phyloP scores from a whole-genome alignment of 2,329 filamentous ascomycete genomes.

The Mycosphaerella sp. region DNA sequence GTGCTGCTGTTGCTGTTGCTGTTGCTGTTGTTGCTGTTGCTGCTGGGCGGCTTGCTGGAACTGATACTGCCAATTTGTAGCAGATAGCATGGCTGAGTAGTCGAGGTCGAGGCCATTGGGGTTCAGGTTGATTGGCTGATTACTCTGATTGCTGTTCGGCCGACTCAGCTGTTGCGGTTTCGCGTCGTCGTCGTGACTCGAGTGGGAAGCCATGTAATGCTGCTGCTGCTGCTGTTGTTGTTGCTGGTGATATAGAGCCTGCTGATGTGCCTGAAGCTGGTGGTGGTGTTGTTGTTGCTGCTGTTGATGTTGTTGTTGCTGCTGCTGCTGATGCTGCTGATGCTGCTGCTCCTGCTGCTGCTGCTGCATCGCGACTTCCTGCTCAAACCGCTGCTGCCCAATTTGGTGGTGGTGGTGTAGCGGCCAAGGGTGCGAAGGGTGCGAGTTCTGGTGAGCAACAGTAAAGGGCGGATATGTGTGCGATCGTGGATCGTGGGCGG shows the following conservation, averaged over 20 bases:
- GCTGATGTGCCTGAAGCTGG: constrained; percentile 9
- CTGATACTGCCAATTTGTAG: constrained; percentile 41
- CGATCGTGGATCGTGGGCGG: constrained; percentile 27
- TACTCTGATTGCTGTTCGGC: constrained; percentile 30
- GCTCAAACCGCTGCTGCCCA: constrained; percentile 16
- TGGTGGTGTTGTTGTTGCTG: constrained; percentile 12
- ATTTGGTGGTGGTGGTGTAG: constrained; percentile 10
- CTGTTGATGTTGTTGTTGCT: constrained; percentile 17
- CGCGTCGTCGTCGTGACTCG: constrained; percentile 22
- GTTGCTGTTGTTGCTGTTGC: constrained; percentile 26
- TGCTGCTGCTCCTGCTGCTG: constrained; percentile 22
- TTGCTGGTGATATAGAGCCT: constrained; percentile 16
- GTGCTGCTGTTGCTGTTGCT: constrained; percentile 25
- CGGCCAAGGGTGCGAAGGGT: constrained; percentile 7
- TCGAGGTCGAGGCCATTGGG: constrained; percentile 31
- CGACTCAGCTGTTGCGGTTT: constrained; percentile 19
- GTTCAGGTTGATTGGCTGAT: constrained; percentile 29
- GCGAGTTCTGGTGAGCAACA: constrained; percentile 21
- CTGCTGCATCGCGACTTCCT: constrained; percentile 25
- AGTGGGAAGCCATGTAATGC: constrained; percentile 18
- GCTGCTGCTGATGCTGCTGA: constrained; percentile 22
- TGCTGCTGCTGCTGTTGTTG: constrained; percentile 24
- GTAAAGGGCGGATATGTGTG: constrained; percentile 28
- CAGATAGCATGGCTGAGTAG: constrained; percentile 32
- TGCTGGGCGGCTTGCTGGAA: constrained; percentile 30